A percentile compares a stretch with the other conserved stretches of the same genome.
These are phyloP conservation scores for Candida broadrunensis DNA, from an alignment of 805 yeast species.

Conservation along the genomic window DNA sequence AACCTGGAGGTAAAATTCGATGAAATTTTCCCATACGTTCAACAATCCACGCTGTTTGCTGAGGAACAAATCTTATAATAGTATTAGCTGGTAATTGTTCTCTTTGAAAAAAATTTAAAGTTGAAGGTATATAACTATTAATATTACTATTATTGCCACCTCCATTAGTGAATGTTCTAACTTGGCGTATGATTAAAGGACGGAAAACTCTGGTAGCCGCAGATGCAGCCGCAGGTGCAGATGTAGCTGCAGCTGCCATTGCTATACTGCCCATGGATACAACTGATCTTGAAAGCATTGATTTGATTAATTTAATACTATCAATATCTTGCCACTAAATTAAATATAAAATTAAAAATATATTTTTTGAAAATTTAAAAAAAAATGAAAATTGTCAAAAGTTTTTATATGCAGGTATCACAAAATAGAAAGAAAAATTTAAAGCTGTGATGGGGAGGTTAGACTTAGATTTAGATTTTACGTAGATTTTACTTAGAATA, in stretches of 20 bases:
- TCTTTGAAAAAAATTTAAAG: slow-evolving; percentile 56
- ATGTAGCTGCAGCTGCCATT: too few relatives aligned
- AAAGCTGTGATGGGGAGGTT: too few relatives aligned
- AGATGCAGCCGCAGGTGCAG: not conserved
- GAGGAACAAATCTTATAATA: slow-evolving; percentile 76
- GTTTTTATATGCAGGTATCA: too few relatives aligned
- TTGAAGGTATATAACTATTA: slow-evolving; percentile 1
- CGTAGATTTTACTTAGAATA: not conserved
- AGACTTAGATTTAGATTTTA: too few relatives aligned
- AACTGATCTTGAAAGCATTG: not conserved
- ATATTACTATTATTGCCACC: slow-evolving; percentile 1
- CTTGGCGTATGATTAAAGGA: not conserved
- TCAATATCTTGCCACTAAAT: not conserved
- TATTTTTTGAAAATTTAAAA: too few relatives aligned
- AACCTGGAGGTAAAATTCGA: slow-evolving; percentile 65
- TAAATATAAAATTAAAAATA: slow-evolving; percentile 2
- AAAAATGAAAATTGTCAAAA: too few relatives aligned
- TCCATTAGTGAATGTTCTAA: not conserved
- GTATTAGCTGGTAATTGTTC: slow-evolving; percentile 73
- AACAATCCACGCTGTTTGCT: slow-evolving; percentile 87
- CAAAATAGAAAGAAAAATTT: too few relatives aligned
- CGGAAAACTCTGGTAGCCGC: not conserved
- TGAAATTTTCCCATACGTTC: slow-evolving; percentile 88
- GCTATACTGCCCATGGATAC: too few relatives aligned
- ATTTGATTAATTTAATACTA: not conserved